Percentiles rank a stretch among this genome's conserved stretches.
phyloP scores from a whole-genome alignment of 2,329 filamentous ascomycete species.

The Pseudogymnoascus sp. region DNA sequence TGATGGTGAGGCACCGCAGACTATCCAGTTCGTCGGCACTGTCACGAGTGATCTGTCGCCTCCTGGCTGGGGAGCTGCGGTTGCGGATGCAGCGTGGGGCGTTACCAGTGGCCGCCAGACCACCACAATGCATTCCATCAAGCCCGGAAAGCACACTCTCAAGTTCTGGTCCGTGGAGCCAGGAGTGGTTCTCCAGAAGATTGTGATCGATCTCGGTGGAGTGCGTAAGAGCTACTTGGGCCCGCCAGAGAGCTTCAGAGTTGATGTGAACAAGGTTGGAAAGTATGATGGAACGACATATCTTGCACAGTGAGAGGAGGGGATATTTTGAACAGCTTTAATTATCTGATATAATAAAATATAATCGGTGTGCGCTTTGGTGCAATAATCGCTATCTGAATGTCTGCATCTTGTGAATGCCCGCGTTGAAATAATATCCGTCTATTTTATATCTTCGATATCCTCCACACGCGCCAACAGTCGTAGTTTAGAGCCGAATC shows the following conservation, averaged over 20 bases:
- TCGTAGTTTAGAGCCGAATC: background rate
- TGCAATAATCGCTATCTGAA: background rate
- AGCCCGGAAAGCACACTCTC: slow-evolving; percentile 24
- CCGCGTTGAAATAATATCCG: background rate
- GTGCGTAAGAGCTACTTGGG: slow-evolving; percentile 35
- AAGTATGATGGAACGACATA: slow-evolving; percentile 1
- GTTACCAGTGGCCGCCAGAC: slow-evolving; percentile 18
- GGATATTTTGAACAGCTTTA: background rate
- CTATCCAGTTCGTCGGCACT: slow-evolving; percentile 28
- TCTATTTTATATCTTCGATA: background rate
- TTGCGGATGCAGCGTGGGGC: slow-evolving; percentile 23
- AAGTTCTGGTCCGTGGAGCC: slow-evolving; percentile 32
- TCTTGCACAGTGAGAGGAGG: background rate
- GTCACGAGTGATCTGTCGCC: slow-evolving; percentile 21
- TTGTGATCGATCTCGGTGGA: slow-evolving; percentile 36
- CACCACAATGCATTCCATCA: slow-evolving; percentile 23
- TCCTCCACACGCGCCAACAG: background rate
- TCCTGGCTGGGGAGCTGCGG: slow-evolving; percentile 18
- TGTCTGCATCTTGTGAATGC: background rate
- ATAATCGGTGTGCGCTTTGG: background rate
- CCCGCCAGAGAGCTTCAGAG: slow-evolving; percentile 32
- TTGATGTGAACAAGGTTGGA: slow-evolving; percentile 11
- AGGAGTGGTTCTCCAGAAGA: slow-evolving; percentile 33
- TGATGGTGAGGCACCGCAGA: slow-evolving; percentile 31
- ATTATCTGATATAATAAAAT: slow-evolving; percentile 1